phyloP scores from a whole-genome alignment of 2,329 filamentous ascomycete species.

The Dothidotthia symphoricarpi region DNA sequence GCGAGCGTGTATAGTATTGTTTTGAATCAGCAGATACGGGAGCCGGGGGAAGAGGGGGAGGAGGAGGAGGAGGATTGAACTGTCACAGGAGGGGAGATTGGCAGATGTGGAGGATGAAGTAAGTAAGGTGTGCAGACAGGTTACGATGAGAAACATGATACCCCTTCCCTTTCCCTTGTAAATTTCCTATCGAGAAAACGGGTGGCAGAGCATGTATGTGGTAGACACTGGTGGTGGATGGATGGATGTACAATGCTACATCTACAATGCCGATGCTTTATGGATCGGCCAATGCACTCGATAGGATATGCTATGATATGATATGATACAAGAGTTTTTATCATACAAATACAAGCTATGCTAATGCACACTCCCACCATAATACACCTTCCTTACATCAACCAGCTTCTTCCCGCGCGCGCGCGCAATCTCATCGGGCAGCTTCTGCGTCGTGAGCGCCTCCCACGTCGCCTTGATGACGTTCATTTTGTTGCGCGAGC shows the following conservation, averaged over 20 bases:
- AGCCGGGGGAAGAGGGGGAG: slow-evolving; percentile 26
- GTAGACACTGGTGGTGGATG: too few relatives aligned
- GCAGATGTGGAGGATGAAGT: slow-evolving; percentile 1
- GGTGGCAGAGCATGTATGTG: too few relatives aligned
- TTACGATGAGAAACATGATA: too few relatives aligned
- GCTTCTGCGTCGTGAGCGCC: slow-evolving; percentile 76
- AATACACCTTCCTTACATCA: slow-evolving; percentile 95
- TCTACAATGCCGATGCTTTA: too few relatives aligned
- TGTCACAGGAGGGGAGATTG: slow-evolving; percentile 2
- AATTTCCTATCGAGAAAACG: too few relatives aligned
- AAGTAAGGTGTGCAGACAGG: background rate
- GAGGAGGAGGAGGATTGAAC: slow-evolving; percentile 12
- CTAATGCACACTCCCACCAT: slow-evolving; percentile 62
- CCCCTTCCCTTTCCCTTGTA: too few relatives aligned
- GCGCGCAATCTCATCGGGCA: slow-evolving; percentile 86
- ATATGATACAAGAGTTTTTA: too few relatives aligned
- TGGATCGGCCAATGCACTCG: too few relatives aligned
- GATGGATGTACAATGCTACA: too few relatives aligned
- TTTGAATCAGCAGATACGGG: slow-evolving; percentile 76
- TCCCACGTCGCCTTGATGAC: slow-evolving; percentile 87
- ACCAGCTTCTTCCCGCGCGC: slow-evolving; percentile 93
- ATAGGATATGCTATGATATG: too few relatives aligned
- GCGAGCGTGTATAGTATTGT: slow-evolving; percentile 99
- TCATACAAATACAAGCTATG: too few relatives aligned
- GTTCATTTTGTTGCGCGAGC: slow-evolving; percentile 95